phyloP scores from a whole-genome alignment of 2,329 filamentous ascomycete genomes.

The Colletotrichum brevisporum region DNA sequence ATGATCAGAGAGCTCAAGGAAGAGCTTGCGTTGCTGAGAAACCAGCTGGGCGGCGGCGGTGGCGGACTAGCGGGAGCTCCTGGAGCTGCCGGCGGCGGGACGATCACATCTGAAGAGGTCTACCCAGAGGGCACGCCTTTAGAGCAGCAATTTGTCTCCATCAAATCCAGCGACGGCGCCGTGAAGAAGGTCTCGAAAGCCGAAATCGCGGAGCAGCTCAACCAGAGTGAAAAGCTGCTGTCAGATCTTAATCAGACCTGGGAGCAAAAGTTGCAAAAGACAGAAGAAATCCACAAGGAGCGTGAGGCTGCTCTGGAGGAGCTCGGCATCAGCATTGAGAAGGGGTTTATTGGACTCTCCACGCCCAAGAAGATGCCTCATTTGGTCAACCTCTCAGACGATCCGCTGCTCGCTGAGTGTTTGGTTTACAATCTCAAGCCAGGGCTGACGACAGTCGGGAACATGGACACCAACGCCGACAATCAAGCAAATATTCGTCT shows the following conservation, averaged over 20 bases:
- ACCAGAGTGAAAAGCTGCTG: constrained; percentile 96
- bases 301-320: constrained; percentile 95
- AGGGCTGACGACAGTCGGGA: constrained; percentile 92
- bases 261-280: constrained; percentile 96
- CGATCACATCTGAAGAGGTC: constrained; percentile 78
- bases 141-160: constrained; percentile 96
- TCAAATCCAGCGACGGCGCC: constrained; percentile 85
- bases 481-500: constrained; percentile 88
- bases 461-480: constrained; percentile 85
- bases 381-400: constrained; percentile 96
- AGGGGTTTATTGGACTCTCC: constrained; percentile 94
- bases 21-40: constrained; percentile 86
- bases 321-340: constrained; percentile 98
- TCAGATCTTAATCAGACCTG: constrained; percentile 98
- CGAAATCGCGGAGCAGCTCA: constrained; percentile 96
- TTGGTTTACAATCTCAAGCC: constrained; percentile 98
- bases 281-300: constrained; percentile 97
- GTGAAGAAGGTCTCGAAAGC: constrained; percentile 98
- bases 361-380: constrained; percentile 99
- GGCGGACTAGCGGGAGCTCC: constrained; percentile 56
- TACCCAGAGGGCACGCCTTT: constrained; percentile 93
- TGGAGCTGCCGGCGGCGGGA: constrained; percentile 58
- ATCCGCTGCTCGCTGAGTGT: constrained; percentile 93
- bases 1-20: constrained; percentile 99
- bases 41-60: constrained; percentile 79